phyloP scores from a whole-genome alignment of 2,329 filamentous ascomycete genomes.

The Ophiosphaerella herpotricha region DNA sequence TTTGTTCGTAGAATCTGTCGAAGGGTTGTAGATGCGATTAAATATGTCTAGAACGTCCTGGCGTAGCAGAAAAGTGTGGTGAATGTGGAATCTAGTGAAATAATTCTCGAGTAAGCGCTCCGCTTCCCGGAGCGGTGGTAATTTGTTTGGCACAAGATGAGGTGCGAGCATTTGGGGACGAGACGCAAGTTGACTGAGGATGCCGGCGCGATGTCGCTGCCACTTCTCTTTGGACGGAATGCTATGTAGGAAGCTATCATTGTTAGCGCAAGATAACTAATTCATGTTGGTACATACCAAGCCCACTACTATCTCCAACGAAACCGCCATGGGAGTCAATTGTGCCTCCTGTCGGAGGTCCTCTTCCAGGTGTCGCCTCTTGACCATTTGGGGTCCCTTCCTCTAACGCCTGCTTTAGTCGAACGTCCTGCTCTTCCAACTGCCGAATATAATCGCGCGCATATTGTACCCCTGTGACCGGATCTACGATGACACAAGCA shows the following conservation, averaged over 20 bases:
- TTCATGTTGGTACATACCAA: not conserved
- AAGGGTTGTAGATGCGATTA: slow-evolving; percentile 8
- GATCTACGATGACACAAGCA: slow-evolving; percentile 20
- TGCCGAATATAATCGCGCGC: slow-evolving; percentile 16
- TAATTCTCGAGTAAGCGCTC: slow-evolving; percentile 12
- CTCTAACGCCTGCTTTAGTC: not conserved
- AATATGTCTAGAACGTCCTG: slow-evolving; percentile 12
- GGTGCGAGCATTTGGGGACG: slow-evolving; percentile 11
- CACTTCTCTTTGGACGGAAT: slow-evolving; percentile 19
- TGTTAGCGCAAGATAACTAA: too few relatives aligned
- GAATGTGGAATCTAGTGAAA: slow-evolving; percentile 15
- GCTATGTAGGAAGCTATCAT: slow-evolving; percentile 10
- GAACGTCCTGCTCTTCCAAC: slow-evolving; percentile 13
- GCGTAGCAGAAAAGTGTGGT: slow-evolving; percentile 13
- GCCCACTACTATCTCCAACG: slow-evolving; percentile 20
- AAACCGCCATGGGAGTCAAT: slow-evolving; percentile 11
- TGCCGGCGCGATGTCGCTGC: slow-evolving; percentile 14
- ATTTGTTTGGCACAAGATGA: slow-evolving; percentile 3
- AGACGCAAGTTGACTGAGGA: slow-evolving; percentile 14
- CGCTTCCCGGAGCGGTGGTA: slow-evolving; percentile 7
- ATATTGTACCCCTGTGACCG: slow-evolving; percentile 14
- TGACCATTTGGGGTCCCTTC: not conserved
- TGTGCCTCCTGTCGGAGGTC: slow-evolving; percentile 7
- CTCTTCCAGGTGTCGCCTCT: not conserved
- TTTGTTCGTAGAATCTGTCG: not conserved